Evolutionary conservation across 148 eudicot species (phyloP).

Genomic region (Pouteria glomerata): DNA sequence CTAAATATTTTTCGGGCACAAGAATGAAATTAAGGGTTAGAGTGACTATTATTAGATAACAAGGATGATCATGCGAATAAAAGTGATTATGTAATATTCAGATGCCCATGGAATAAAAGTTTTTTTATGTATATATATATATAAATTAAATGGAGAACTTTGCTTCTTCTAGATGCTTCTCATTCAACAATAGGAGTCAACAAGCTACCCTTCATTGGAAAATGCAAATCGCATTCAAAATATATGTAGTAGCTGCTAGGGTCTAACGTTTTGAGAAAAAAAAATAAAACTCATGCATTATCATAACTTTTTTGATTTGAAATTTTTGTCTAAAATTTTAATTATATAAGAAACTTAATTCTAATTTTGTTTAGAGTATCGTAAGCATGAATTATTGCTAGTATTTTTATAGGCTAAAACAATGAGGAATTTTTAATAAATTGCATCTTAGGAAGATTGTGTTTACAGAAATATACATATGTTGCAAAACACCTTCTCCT

Average conservation of each 20-base stretch:
- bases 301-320: too few species aligned
- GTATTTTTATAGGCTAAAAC: not conserved
- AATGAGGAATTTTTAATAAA: not conserved
- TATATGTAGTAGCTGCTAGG: too few species aligned
- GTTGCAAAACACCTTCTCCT: not conserved
- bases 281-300: too few species aligned
- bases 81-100: not conserved
- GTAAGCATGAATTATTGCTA: too few species aligned
- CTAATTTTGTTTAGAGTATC: too few species aligned
- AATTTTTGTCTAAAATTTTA: too few species aligned
- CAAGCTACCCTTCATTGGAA: not conserved
- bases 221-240: not conserved
- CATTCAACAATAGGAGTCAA: not conserved
- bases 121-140: too few species aligned
- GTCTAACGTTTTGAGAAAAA: too few species aligned
- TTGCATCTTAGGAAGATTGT: not conserved
- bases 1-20: conserved; percentile 31
- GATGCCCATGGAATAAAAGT: not conserved
- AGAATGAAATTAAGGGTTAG: not conserved
- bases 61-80: not conserved
- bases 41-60: not conserved
- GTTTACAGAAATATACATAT: not conserved
- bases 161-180: not conserved
- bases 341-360: too few species aligned
- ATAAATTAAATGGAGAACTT: too few species aligned